These are phyloP conservation scores for Saccharomycopsis sp. DNA, from an alignment of 805 yeast species.

Conservation along the genomic window DNA sequence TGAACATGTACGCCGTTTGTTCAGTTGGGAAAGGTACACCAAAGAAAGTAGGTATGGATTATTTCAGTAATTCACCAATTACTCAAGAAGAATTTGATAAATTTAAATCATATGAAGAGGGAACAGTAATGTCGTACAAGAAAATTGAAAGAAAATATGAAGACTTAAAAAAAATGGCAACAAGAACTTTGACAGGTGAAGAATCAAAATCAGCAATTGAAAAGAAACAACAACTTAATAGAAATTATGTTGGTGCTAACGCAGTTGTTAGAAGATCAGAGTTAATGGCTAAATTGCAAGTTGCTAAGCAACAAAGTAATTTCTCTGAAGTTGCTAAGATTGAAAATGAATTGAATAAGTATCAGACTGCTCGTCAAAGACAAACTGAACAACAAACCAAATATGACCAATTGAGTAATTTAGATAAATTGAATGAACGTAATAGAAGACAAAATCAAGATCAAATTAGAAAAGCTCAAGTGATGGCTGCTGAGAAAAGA, in stretches of 20 bases:
- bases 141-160: conserved; percentile 58
- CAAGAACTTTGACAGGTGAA: conserved; percentile 58
- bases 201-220: conserved; percentile 76
- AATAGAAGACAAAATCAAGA: conserved; percentile 78
- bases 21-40: conserved; percentile 74
- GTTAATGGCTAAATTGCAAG: conserved; percentile 64
- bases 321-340: conserved; percentile 37
- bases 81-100: conserved; percentile 64
- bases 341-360: conserved; percentile 39
- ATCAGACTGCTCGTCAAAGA: conserved; percentile 32
- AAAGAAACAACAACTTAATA: conserved; percentile 54
- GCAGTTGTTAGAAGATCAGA: conserved; percentile 70
- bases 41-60: conserved; percentile 68
- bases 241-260: conserved; percentile 55
- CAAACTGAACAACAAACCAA: conserved; percentile 32
- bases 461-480: conserved; percentile 73
- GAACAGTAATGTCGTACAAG: conserved; percentile 52
- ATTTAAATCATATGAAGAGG: conserved; percentile 54
- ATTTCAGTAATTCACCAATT: conserved; percentile 72
- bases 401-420: conserved; percentile 31
- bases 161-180: conserved; percentile 56
- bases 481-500: conserved; percentile 50
- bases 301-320: conserved; percentile 58
- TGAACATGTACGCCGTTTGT: conserved; percentile 57
- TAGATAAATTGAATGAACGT: conserved; percentile 74